A percentile compares a stretch with the other conserved stretches of the same genome.
Conservation (phyloP, 1,284 basidiomycete species). For the Cryptococcus floricola region DNA sequence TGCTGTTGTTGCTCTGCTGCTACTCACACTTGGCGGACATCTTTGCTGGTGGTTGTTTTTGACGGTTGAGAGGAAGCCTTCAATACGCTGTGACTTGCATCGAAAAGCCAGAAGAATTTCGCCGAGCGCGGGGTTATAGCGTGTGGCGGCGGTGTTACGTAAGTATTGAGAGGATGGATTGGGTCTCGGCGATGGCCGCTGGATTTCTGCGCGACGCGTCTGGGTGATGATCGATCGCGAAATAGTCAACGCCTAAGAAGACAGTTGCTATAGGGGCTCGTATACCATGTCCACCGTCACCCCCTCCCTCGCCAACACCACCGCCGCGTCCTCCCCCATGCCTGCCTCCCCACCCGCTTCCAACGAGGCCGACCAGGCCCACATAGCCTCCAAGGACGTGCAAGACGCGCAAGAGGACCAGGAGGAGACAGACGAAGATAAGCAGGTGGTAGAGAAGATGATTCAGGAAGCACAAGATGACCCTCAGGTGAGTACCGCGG, state of each 20-base stretch:
- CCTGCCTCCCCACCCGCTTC: conserved; percentile 27
- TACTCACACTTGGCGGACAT: conserved; percentile 44
- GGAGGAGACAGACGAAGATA: conserved; percentile 3
- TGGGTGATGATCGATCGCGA: too few species aligned
- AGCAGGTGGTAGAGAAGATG: conserved; percentile 16
- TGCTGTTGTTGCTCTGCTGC: not conserved
- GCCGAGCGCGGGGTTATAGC: not conserved
- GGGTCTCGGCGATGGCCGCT: too few species aligned
- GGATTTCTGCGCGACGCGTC: too few species aligned
- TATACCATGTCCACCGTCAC: conserved; percentile 6
- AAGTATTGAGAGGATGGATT: too few species aligned
- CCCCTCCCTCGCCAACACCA: conserved; percentile 16
- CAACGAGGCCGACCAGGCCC: conserved; percentile 4
- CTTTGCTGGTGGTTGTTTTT: conserved; percentile 15
- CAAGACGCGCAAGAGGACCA: conserved; percentile 7
- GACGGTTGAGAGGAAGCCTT: conserved; percentile 10
- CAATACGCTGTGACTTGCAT: not conserved
- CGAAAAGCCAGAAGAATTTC: conserved; percentile 1
- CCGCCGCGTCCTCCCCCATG: conserved; percentile 35
- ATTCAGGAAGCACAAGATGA: conserved; percentile 37
- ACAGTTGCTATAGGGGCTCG: too few species aligned
- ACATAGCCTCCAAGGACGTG: conserved; percentile 1
- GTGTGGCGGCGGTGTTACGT: too few species aligned
- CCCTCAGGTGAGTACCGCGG: conserved; percentile 19
- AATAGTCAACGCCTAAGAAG: too few species aligned